A percentile compares a stretch with the other conserved stretches of the same genome.
Evolutionary conservation across 148 eudicot genomes (phyloP).

Genomic region (Rhododendron ovatum): DNA sequence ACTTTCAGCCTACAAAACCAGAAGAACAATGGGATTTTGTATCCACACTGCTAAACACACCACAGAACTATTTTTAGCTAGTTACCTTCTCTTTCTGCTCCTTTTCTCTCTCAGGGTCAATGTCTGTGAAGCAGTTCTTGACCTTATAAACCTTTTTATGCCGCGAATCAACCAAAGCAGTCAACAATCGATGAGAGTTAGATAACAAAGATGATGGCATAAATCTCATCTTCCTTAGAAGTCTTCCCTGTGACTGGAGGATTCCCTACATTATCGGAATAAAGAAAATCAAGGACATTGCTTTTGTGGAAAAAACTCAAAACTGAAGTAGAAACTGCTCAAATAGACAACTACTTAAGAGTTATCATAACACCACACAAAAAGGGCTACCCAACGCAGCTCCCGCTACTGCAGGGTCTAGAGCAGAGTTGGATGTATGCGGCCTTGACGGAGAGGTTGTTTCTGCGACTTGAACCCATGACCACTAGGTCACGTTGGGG

Average conservation of each 20-base stretch:
- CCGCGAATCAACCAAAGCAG: conserved; percentile 89
- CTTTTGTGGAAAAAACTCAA: not conserved
- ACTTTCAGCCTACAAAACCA: conserved; percentile 66
- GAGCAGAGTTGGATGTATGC: not conserved
- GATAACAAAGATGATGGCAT: conserved; percentile 97
- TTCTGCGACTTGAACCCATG: not conserved
- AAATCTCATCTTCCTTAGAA: conserved; percentile 81
- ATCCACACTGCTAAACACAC: not conserved
- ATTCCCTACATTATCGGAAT: conserved; percentile 59
- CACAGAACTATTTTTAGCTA: not conserved
- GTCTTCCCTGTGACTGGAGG: conserved; percentile 89
- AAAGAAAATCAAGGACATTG: conserved; percentile 4
- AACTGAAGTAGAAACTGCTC: not conserved
- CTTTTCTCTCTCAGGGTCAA: conserved; percentile 98
- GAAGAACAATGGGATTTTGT: conserved; percentile 1
- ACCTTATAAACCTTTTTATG: conserved; percentile 91
- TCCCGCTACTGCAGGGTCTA: not conserved
- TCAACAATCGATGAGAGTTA: conserved; percentile 85
- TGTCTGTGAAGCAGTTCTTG: conserved; percentile 89
- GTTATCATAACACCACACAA: not conserved
- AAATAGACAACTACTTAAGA: not conserved
- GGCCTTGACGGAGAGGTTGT: not conserved
- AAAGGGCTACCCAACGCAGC: not conserved
- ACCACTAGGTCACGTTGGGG: not conserved
- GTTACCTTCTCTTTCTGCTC: conserved; percentile 87